Percentiles rank a stretch among this genome's conserved stretches.
phyloP scores from a whole-genome alignment of 192 early-diverging fungal genomes.

The Coemansia sp. region DNA sequence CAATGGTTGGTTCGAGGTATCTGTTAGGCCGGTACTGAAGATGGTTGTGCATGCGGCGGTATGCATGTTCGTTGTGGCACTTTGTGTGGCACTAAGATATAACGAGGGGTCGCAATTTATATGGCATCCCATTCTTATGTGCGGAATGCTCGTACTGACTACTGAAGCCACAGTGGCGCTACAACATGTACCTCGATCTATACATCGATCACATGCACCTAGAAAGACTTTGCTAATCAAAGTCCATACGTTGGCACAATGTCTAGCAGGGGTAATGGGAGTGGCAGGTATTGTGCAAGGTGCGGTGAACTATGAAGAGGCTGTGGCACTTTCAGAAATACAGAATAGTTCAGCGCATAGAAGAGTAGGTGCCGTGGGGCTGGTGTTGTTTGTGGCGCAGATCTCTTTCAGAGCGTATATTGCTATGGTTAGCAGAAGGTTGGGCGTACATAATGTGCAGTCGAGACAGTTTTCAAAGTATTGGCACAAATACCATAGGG shows the following conservation, averaged over 20 bases:
- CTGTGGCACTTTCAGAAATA: too few relatives aligned
- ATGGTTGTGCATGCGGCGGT: slow-evolving; percentile 8
- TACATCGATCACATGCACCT: neutral
- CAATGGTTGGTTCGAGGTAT: too few relatives aligned
- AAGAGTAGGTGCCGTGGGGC: slow-evolving; percentile 3
- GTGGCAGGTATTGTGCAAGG: too few relatives aligned
- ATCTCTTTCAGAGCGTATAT: slow-evolving; percentile 5
- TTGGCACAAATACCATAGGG: slow-evolving; percentile 13
- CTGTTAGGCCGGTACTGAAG: neutral
- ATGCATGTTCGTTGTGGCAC: slow-evolving; percentile 1
- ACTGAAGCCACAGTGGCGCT: slow-evolving; percentile 11
- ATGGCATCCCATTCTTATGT: slow-evolving; percentile 32
- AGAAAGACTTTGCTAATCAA: neutral
- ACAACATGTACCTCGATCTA: slow-evolving; percentile 14
- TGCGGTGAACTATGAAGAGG: too few relatives aligned
- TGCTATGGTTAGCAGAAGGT: neutral
- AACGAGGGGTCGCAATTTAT: slow-evolving; percentile 1
- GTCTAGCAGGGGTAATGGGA: too few relatives aligned
- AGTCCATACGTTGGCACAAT: too few relatives aligned
- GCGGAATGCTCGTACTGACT: slow-evolving; percentile 12
- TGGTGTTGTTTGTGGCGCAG: slow-evolving; percentile 11
- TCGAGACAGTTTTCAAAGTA: slow-evolving; percentile 1
- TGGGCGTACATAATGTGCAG: neutral
- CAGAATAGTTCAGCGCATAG: slow-evolving; percentile 2
- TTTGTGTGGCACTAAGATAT: neutral